Conservation (phyloP, 305 asterid genomes). For the Fraxinus sp. region DNA sequence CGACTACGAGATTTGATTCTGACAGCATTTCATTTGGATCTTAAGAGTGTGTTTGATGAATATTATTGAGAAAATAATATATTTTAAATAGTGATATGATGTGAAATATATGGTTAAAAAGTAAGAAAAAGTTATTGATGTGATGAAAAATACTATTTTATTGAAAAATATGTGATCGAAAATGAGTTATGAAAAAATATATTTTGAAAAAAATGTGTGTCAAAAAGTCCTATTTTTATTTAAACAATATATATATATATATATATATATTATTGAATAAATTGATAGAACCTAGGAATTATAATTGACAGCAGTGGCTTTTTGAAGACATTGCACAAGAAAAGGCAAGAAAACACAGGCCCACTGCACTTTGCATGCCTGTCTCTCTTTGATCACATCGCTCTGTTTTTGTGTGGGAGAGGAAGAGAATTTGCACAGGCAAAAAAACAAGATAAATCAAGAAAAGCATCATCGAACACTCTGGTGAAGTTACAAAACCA, state of each 20-base stretch:
- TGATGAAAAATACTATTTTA: too few relatives aligned
- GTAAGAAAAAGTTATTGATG: too few relatives aligned
- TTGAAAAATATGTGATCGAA: too few relatives aligned
- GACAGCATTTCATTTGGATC: not conserved
- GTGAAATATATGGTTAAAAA: too few relatives aligned
- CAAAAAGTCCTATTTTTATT: too few relatives aligned
- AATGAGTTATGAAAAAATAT: too few relatives aligned
- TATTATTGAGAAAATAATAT: too few relatives aligned
- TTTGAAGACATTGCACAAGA: not conserved
- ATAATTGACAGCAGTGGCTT: not conserved
- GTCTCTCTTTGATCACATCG: constrained; percentile 32
- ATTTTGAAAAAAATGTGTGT: too few relatives aligned
- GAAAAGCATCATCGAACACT: constrained; percentile 12
- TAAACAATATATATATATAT: too few relatives aligned
- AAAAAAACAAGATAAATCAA: not conserved
- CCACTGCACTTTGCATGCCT: constrained; percentile 59
- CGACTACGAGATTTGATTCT: not conserved
- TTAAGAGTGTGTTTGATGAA: not conserved
- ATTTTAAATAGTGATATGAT: too few relatives aligned
- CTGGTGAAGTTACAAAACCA: constrained; percentile 36
- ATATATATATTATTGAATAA: not conserved
- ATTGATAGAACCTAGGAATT: constrained; percentile 10
- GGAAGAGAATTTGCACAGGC: constrained; percentile 18
- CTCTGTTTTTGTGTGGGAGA: constrained; percentile 28
- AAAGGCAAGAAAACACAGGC: constrained; percentile 27